These are phyloP conservation scores for Lojkania enalia DNA, from an alignment of 2,329 filamentous ascomycete species.

Conservation along the genomic window DNA sequence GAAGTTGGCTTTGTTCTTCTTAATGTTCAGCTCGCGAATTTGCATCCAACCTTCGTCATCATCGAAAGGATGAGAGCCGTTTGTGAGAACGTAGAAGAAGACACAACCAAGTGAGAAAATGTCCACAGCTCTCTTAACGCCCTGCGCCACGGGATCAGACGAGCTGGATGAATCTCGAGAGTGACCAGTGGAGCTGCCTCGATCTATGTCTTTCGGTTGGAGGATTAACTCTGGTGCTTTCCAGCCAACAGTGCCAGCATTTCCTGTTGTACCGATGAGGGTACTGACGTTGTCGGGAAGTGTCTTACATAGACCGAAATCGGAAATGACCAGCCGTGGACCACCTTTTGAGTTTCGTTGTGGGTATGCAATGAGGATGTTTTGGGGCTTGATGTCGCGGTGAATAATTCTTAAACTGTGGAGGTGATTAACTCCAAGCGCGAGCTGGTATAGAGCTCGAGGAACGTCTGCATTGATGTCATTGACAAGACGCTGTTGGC, in stretches of 20 bases:
- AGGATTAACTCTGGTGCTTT: slow-evolving; percentile 91
- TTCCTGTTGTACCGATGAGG: slow-evolving; percentile 89
- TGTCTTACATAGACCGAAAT: slow-evolving; percentile 98
- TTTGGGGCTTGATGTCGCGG: slow-evolving; percentile 95
- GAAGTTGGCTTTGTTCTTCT: slow-evolving; percentile 80
- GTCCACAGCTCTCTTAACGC: slow-evolving; percentile 93
- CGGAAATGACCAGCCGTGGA: slow-evolving; percentile 89
- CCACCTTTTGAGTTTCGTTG: slow-evolving; percentile 69
- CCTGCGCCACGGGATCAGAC: slow-evolving; percentile 58
- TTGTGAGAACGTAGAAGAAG: slow-evolving; percentile 98
- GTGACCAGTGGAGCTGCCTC: slow-evolving; percentile 48
- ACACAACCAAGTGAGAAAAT: slow-evolving; percentile 96
- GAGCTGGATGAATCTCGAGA: slow-evolving; percentile 47
- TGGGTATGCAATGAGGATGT: slow-evolving; percentile 80
- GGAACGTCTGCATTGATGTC: slow-evolving; percentile 76
- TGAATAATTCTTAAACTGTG: slow-evolving; percentile 94
- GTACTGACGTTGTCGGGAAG: slow-evolving; percentile 92
- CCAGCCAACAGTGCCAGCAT: slow-evolving; percentile 95
- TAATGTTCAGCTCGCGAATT: slow-evolving; percentile 87
- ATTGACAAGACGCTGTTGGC: slow-evolving; percentile 69
- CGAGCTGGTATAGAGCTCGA: slow-evolving; percentile 83
- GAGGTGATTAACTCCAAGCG: slow-evolving; percentile 83
- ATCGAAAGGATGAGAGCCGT: slow-evolving; percentile 90
- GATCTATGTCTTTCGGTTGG: slow-evolving; percentile 49
- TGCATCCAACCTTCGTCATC: slow-evolving; percentile 90